Conservation (phyloP, 192 early-diverging fungal genomes). For the Coemansia sp. region DNA sequence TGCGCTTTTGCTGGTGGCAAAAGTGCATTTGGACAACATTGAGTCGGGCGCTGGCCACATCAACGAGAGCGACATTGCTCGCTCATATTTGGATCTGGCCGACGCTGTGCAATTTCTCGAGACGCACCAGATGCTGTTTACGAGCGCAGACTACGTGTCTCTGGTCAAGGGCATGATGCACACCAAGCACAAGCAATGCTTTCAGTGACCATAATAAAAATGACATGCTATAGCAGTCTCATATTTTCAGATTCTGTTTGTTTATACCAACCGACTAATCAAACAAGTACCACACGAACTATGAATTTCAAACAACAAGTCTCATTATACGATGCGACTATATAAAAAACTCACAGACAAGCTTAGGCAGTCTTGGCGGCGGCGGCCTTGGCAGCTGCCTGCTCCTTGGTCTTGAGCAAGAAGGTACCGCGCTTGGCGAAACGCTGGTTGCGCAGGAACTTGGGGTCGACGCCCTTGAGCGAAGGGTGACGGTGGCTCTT, state of each 20-base stretch:
- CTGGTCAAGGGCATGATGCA: conserved; percentile 52
- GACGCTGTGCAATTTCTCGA: conserved; percentile 41
- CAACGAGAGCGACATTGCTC: conserved; percentile 33
- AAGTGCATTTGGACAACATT: conserved; percentile 53
- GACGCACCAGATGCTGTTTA: conserved; percentile 44
- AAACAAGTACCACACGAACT: not conserved
- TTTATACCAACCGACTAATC: not conserved
- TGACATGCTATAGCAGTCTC: not conserved
- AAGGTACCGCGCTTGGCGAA: conserved; percentile 73
- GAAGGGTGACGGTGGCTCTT: conserved; percentile 85
- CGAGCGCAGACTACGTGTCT: conserved; percentile 46
- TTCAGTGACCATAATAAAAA: not conserved
- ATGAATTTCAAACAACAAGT: not conserved
- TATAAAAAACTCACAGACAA: conserved; percentile 3
- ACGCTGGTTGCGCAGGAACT: conserved; percentile 98
- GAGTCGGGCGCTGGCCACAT: conserved; percentile 39
- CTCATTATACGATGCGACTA: conserved; percentile 4
- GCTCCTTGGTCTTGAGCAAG: conserved; percentile 41
- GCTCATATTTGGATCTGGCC: conserved; percentile 35
- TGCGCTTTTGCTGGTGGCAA: conserved; percentile 42
- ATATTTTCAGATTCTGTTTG: not conserved
- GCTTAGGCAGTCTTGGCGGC: conserved; percentile 26
- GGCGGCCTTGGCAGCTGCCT: conserved; percentile 35
- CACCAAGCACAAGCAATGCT: not conserved
- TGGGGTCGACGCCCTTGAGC: conserved; percentile 88